Evolutionary conservation across 2,329 filamentous ascomycete genomes (phyloP), one percentile per base, ranked within the genome.

Genomic region (Tolypocladium amazonense): DNA sequence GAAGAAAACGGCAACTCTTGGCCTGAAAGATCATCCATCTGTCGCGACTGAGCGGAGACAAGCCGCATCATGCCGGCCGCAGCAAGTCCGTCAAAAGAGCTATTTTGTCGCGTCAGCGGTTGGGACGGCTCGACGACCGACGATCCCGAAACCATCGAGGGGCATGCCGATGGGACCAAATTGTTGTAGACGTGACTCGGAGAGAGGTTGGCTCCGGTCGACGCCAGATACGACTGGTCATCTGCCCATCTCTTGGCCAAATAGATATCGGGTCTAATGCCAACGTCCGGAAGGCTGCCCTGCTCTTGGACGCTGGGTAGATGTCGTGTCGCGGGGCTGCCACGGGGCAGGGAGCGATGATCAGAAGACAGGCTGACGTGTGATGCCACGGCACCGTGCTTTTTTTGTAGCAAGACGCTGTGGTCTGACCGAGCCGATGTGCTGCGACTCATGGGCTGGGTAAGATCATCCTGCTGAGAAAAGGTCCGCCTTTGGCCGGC

Each of bases 91-190:
- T 73, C 68, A 35, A 71, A 68, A 11, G 70, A 69, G 68, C 77
- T 80, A 63, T 75, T 78, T 59, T 76, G 72, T 45, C 77, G 72
- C 12, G 75, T 77, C 65, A 79, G 71, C 35, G 76, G 72, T 59
- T 71, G 73, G 3, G 70, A 59, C 0, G 68, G 71, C 41, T 78
- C 77, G 4, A 72, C 60, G 11, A 70, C 72, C 15, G 75, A 74
- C 4, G 73, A 71, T 0, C 71, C 75, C 3, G 76, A 78, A 35
- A 75, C 71, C 70, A 79, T 71, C 0, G 77, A 79, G 1, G 76
- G 76, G 57, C 74, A 78, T 4, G 68, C 67, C 1, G 77, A 76
- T 1, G 71, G 68, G 4, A 72, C 61, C 3, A 68, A 67, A 43
- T 69, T 70, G 43, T 63, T 65, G 59, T 62, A 64, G 14, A 61